Conservation (phyloP, 2,329 filamentous ascomycete species). For the Calonectria pseudoturangicola region DNA sequence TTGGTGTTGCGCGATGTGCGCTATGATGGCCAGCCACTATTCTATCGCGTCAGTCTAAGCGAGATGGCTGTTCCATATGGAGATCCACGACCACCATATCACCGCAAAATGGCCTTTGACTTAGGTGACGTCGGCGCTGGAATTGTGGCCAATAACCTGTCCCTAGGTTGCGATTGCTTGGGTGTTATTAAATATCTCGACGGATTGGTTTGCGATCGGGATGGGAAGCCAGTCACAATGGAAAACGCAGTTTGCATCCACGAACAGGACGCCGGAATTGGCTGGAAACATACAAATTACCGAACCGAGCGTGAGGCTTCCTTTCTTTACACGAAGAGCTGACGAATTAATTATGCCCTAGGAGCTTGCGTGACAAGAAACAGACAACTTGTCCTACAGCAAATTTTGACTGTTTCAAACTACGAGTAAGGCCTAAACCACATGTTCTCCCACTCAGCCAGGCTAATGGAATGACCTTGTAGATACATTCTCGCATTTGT, state of each 20-base stretch:
- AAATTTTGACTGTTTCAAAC: constrained; percentile 77
- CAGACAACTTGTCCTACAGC: constrained; percentile 76
- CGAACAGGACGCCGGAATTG: constrained; percentile 40
- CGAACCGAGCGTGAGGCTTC: constrained; percentile 28
- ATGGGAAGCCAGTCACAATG: constrained; percentile 26
- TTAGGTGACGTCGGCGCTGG: constrained; percentile 80
- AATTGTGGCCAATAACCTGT: constrained; percentile 78
- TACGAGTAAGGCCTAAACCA: constrained; percentile 60
- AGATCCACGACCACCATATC: constrained; percentile 28
- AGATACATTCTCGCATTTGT: constrained; percentile 41
- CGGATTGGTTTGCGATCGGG: constrained; percentile 17
- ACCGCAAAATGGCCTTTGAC: constrained; percentile 73
- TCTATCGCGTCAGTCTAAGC: constrained; percentile 39
- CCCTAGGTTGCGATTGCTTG: constrained; percentile 79
- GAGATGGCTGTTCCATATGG: constrained; percentile 35
- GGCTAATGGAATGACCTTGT: not conserved
- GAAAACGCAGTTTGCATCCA: constrained; percentile 42
- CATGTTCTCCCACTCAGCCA: not conserved
- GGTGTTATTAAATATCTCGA: constrained; percentile 70
- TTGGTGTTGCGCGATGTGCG: constrained; percentile 35
- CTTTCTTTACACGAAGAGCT: not conserved
- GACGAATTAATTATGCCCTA: constrained; percentile 35
- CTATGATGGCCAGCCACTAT: constrained; percentile 36
- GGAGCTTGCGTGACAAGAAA: constrained; percentile 71
- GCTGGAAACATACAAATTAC: constrained; percentile 44